Percentiles rank a stretch among this genome's conserved stretches.
Evolutionary conservation across 805 yeast species (phyloP).

Genomic region (Saturnispora diversa): DNA sequence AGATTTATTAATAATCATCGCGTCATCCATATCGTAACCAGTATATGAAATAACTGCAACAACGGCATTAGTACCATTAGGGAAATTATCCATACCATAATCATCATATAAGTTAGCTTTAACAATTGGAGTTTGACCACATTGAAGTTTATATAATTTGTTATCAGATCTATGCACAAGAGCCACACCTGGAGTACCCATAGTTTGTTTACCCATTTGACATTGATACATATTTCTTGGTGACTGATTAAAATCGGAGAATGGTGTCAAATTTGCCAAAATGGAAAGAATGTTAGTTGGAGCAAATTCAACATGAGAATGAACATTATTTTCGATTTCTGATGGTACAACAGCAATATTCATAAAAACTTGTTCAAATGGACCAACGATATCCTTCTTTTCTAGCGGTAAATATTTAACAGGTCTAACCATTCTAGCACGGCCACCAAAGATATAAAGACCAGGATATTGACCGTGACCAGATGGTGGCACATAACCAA

Average conservation of each 20-base stretch:
- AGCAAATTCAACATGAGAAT: conserved; percentile 87
- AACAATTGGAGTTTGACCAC: conserved; percentile 96
- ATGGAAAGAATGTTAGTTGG: conserved; percentile 94
- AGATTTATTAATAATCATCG: conserved; percentile 95
- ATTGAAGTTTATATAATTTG: conserved; percentile 83
- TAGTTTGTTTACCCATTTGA: conserved; percentile 99
- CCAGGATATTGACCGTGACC: conserved; percentile 97
- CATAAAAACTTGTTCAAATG: conserved; percentile 97
- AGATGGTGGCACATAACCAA: conserved; percentile 96
- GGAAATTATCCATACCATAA: conserved; percentile 97
- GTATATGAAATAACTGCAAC: conserved; percentile 98
- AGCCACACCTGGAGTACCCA: conserved; percentile 99
- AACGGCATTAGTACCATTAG: conserved; percentile 96
- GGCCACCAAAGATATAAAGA: conserved; percentile 81
- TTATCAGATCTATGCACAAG: conserved; percentile 87
- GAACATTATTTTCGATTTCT: conserved; percentile 74
- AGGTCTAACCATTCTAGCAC: conserved; percentile 93
- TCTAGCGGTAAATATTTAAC: conserved; percentile 83
- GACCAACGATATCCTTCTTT: conserved; percentile 84
- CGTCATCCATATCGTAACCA: conserved; percentile 99
- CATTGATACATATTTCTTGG: conserved; percentile 99
- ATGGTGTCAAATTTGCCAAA: conserved; percentile 94
- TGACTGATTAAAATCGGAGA: conserved; percentile 96
- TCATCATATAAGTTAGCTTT: conserved; percentile 90
- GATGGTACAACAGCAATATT: conserved; percentile 89